phyloP scores from a whole-genome alignment of 2,329 filamentous ascomycete species.

The Pseudocercospora pini-densiflorae region DNA sequence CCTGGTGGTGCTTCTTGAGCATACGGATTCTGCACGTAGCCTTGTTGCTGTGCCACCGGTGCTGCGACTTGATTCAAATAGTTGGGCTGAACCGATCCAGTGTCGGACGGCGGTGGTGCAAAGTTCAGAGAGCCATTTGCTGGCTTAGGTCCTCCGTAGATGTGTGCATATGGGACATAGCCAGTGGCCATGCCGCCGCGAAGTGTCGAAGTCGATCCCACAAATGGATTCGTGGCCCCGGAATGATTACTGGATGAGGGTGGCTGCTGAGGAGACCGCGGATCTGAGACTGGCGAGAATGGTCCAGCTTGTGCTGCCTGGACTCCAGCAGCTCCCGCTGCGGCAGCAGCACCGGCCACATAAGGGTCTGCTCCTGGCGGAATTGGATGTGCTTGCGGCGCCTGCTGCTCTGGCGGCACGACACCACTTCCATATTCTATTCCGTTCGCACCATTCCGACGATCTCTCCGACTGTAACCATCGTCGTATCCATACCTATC shows the following conservation, averaged over 20 bases:
- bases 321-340: conserved; percentile 18
- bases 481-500: conserved; percentile 32
- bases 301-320: conserved; percentile 15
- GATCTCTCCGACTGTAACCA: conserved; percentile 21
- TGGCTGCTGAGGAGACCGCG: conserved; percentile 17
- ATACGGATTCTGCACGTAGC: conserved; percentile 36
- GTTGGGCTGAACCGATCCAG: conserved; percentile 32
- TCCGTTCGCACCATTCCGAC: conserved; percentile 9
- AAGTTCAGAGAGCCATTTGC: conserved; percentile 13
- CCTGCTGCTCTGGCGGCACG: conserved; percentile 19
- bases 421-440: conserved; percentile 25
- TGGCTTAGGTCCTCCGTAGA: conserved; percentile 36
- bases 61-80: conserved; percentile 30
- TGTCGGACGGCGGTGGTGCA: conserved; percentile 28
- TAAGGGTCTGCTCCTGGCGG: conserved; percentile 19
- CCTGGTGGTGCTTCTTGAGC: conserved; percentile 32
- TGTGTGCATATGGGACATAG: conserved; percentile 43
- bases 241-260: conserved; percentile 13
- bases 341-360: conserved; percentile 15
- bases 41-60: conserved; percentile 23
- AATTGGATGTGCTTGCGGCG: conserved; percentile 9
- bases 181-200: conserved; percentile 32
- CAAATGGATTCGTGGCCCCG: conserved; percentile 14
- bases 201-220: conserved; percentile 28
- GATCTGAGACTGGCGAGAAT: conserved; percentile 18